These are phyloP conservation scores for Penstemon barbatus DNA, from an alignment of 257 asterid species.

Conservation along the genomic window DNA sequence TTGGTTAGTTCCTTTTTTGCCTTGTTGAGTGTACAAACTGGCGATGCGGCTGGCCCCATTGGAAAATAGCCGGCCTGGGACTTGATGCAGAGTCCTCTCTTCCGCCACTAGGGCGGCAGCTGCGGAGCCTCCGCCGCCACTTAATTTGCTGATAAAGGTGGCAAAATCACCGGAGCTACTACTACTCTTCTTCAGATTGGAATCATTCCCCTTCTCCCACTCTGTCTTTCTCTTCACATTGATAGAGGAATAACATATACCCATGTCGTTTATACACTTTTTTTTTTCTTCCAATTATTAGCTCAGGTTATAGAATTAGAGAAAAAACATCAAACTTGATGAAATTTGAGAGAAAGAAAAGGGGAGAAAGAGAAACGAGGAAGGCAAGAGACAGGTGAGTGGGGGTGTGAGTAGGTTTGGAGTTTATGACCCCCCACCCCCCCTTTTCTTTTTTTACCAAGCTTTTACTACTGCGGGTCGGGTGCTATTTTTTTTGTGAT, in stretches of 20 bases:
- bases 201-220: slow-evolving; percentile 44
- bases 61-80: slow-evolving; percentile 71
- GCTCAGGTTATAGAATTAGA: slow-evolving; percentile 1
- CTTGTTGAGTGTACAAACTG: slow-evolving; percentile 88
- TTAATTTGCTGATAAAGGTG: slow-evolving; percentile 59
- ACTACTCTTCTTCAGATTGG: slow-evolving; percentile 50
- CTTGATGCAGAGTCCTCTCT: slow-evolving; percentile 75
- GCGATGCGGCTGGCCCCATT: slow-evolving; percentile 70
- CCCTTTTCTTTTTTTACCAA: slow-evolving; percentile 23
- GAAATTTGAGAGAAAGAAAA: slow-evolving; percentile 24
- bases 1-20: slow-evolving; percentile 94
- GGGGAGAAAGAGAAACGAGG: slow-evolving; percentile 26
- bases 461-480: slow-evolving; percentile 21
- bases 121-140: slow-evolving; percentile 55
- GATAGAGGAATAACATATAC: slow-evolving; percentile 77
- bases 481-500: neutral
- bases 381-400: slow-evolving; percentile 52
- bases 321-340: slow-evolving; percentile 19
- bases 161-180: slow-evolving; percentile 65
- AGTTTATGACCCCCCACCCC: slow-evolving; percentile 36
- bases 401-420: slow-evolving; percentile 47
- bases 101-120: slow-evolving; percentile 53
- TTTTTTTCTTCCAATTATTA: slow-evolving; percentile 5
- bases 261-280: slow-evolving; percentile 44
- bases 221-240: slow-evolving; percentile 44